phyloP scores from a whole-genome alignment of 345 rosid species.

The Erodium maritimum region DNA sequence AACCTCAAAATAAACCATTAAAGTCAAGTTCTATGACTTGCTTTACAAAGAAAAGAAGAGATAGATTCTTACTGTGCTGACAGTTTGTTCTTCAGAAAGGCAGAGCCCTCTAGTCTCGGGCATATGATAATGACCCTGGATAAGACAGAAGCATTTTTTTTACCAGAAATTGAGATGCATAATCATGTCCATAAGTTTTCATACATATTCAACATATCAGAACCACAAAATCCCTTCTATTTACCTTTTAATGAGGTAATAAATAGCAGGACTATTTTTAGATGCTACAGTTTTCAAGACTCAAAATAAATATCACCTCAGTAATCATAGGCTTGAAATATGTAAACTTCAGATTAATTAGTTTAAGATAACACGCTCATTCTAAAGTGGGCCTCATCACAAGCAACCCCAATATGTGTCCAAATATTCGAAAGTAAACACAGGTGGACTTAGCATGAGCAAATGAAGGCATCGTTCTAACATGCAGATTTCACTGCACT shows the following conservation, averaged over 20 bases:
- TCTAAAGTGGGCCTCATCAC: background rate
- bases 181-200: background rate
- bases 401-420: background rate
- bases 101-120: conserved; percentile 98
- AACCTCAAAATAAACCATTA: background rate
- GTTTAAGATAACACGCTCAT: background rate
- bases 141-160: conserved; percentile 1
- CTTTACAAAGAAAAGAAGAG: background rate
- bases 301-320: background rate
- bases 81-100: conserved; percentile 90
- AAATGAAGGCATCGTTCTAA: background rate
- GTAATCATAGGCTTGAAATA: background rate
- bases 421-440: background rate
- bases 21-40: background rate
- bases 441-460: background rate
- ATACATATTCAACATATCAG: background rate
- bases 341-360: background rate
- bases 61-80: conserved; percentile 44
- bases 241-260: background rate
- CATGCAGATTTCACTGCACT: background rate
- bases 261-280: no score
- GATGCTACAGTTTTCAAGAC: background rate
- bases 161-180: background rate
- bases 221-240: background rate
- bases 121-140: conserved; percentile 88